Conservation (phyloP, 306 rosid genomes). For the Boehmeria nivea region DNA sequence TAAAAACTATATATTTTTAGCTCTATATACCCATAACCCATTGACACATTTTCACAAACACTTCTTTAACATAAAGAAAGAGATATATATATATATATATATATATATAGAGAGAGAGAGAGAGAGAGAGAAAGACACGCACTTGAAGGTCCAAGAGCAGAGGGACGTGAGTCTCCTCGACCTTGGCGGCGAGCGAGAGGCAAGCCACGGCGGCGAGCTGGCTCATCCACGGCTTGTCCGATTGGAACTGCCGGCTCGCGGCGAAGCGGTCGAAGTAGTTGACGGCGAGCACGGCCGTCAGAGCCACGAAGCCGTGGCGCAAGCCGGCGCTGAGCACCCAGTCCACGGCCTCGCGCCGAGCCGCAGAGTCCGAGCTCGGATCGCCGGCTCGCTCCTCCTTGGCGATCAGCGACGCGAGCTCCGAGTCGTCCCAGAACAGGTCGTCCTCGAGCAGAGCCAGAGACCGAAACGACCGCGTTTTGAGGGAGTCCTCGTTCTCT, state of each 20-base stretch:
- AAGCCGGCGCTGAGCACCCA: slow-evolving; percentile 66
- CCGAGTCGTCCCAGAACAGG: slow-evolving; percentile 59
- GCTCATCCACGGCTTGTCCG: slow-evolving; percentile 80
- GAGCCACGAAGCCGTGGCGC: slow-evolving; percentile 56
- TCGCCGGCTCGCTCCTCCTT: slow-evolving; percentile 51
- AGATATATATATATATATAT: too few species aligned
- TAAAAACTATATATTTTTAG: neutral
- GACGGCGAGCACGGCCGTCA: slow-evolving; percentile 74
- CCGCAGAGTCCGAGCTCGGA: slow-evolving; percentile 34
- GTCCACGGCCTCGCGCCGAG: slow-evolving; percentile 50
- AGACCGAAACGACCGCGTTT: slow-evolving; percentile 39
- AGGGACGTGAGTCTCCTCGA: slow-evolving; percentile 82
- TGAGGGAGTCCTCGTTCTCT: slow-evolving; percentile 14
- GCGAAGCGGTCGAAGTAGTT: slow-evolving; percentile 87
- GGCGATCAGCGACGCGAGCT: slow-evolving; percentile 50
- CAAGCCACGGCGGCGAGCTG: slow-evolving; percentile 80
- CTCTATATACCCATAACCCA: too few species aligned
- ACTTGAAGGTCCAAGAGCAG: slow-evolving; percentile 82
- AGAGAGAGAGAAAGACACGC: neutral
- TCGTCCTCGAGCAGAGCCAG: slow-evolving; percentile 41
- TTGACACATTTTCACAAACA: slow-evolving; percentile 44
- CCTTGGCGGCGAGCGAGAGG: slow-evolving; percentile 81
- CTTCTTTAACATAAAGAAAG: too few species aligned
- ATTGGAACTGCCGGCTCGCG: slow-evolving; percentile 43
- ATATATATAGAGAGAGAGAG: too few species aligned